Evolutionary conservation across 305 asterid genomes (phyloP).

Genomic region (Solanum hybrid): DNA sequence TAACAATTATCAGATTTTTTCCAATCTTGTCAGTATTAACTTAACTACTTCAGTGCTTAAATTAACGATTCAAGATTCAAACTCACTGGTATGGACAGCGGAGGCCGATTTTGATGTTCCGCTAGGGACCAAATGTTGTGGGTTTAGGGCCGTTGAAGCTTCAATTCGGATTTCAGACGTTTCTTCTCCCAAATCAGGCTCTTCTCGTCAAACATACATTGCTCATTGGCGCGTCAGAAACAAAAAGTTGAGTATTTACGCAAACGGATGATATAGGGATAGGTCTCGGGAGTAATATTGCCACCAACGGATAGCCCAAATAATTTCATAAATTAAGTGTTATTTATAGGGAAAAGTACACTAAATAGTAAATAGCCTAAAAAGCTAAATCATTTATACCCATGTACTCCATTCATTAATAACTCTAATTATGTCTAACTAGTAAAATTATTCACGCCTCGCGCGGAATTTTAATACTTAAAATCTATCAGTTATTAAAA

Average conservation of each 20-base stretch:
- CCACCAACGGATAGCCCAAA: too few relatives aligned
- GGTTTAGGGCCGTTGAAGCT: neutral
- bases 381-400: too few relatives aligned
- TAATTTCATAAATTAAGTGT: too few relatives aligned
- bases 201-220: neutral
- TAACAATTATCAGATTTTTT: neutral
- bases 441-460: too few relatives aligned
- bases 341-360: too few relatives aligned
- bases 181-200: neutral
- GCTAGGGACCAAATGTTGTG: neutral
- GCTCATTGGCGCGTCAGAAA: neutral
- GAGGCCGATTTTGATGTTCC: neutral
- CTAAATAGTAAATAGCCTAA: too few relatives aligned
- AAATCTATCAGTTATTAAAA: too few relatives aligned
- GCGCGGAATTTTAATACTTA: too few relatives aligned
- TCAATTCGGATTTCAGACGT: neutral
- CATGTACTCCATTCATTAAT: too few relatives aligned
- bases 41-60: neutral
- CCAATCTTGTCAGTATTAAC: neutral
- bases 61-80: neutral
- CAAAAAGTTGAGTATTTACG: neutral
- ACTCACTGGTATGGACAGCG: neutral
- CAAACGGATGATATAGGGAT: neutral
- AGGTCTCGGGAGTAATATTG: too few relatives aligned
- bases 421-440: too few relatives aligned